Evolutionary conservation across 176 grass and related monocot genomes (phyloP).

Genomic region (Neostapfia colusana): DNA sequence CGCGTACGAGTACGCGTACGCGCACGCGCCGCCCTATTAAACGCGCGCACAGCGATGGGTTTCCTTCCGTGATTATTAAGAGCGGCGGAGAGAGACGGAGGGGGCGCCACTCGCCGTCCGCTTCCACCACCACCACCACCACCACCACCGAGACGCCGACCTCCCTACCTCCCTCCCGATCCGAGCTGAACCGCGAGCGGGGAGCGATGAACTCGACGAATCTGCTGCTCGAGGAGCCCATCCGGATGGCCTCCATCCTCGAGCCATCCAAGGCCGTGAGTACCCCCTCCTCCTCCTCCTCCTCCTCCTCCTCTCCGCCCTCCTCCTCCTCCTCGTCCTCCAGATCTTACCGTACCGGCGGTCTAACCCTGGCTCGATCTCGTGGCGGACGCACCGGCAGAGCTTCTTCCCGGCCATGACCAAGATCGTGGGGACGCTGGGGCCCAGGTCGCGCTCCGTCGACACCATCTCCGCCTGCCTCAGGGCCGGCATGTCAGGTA

Average conservation of each 20-base stretch:
- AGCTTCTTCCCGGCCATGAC: conserved; percentile 99
- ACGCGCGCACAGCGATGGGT: too few species aligned
- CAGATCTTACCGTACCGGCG: background rate
- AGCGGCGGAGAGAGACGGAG: too few species aligned
- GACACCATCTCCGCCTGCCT: conserved; percentile 93
- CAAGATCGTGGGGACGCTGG: conserved; percentile 97
- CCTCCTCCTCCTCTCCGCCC: too few species aligned
- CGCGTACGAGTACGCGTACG: too few species aligned
- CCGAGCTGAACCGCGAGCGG: background rate
- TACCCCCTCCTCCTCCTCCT: too few species aligned
- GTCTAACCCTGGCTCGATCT: background rate
- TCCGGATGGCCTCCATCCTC: conserved; percentile 96
- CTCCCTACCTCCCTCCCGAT: conserved; percentile 14
- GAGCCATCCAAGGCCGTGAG: conserved; percentile 93
- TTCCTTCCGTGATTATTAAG: too few species aligned
- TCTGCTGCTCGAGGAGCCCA: conserved; percentile 91
- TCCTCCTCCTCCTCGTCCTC: background rate
- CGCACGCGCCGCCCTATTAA: too few species aligned
- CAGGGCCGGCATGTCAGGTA: conserved; percentile 99
- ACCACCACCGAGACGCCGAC: too few species aligned
- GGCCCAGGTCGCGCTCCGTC: conserved; percentile 85
- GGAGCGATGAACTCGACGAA: conserved; percentile 83
- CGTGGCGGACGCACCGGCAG: conserved; percentile 18
- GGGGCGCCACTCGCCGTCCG: too few species aligned
- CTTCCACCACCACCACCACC: too few species aligned